Evolutionary conservation across 2,329 filamentous ascomycete species (phyloP), one percentile per base, ranked within the genome.

Genomic region (Aspergillus aculeatinus): DNA sequence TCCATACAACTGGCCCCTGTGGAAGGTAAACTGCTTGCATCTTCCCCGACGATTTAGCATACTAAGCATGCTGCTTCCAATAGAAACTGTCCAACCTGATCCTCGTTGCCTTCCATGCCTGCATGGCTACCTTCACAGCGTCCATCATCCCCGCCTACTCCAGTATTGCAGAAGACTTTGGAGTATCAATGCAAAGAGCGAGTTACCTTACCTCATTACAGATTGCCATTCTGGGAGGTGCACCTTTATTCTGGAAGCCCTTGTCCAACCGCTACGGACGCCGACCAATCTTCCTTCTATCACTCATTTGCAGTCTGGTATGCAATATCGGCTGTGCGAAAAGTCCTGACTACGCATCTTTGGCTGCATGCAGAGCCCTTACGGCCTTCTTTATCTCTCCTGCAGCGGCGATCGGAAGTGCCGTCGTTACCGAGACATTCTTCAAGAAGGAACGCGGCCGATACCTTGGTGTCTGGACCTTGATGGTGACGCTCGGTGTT

Each of bases 391-490:
- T 85, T 70, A 84, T 85, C 63, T 79, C 76, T 12, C 83, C 83
- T 1, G 79, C 83, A 0, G 76, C 74, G 59, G 79, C 81, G 0
- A 83, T 86, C 54, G 84, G 84, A 16, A 85, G 82, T 66, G 83
- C 78, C 0, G 82, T 86, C 6, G 84, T 86, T 3, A 80, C 81
- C 11, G 84, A 86, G 65, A 83, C 80, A 0, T 85, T 84, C 62
- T 86, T 86, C 71, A 82, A 81, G 67, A 79, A 79, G 33, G 81
- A 86, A 50, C 73, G 83, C 23, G 83, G 77, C 5, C 77, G 76
- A 50, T 84, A 81, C 52, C 85, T 86, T 79, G 84, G 84, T 35
- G 74, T 85, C 5, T 86, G 84, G 84, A 85, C 83, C 55, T 71
- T 76, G 58, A 75, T 84, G 70, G 71, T 83, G 11, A 84, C 82